These are phyloP conservation scores for Tetraselmis striata DNA, from an alignment of 139 green algal species.

Conservation along the genomic window DNA sequence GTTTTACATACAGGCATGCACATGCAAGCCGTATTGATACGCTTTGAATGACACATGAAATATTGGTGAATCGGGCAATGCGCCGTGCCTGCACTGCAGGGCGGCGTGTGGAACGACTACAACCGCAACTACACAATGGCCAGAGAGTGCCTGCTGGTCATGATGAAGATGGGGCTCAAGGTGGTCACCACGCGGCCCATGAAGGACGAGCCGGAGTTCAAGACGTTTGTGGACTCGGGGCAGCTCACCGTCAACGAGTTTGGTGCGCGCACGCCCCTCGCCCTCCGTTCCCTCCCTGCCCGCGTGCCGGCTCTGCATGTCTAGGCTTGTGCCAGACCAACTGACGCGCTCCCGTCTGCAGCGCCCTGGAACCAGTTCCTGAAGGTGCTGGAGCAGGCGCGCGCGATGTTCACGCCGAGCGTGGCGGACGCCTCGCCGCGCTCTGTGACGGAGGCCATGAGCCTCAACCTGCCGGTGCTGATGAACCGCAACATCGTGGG, in stretches of 20 bases:
- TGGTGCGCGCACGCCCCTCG: not conserved
- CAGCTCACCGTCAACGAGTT: not conserved
- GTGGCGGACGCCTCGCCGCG: slow-evolving; percentile 6
- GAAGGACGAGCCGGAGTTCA: not conserved
- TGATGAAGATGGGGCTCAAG: not conserved
- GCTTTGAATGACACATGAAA: not conserved
- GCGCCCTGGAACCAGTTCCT: not conserved
- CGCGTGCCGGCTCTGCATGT: too few species aligned
- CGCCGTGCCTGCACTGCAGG: too few species aligned
- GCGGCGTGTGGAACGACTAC: slow-evolving; percentile 5
- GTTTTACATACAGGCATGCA: too few species aligned
- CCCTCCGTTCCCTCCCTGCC: not conserved
- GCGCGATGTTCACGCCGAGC: not conserved
- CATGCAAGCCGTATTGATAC: too few species aligned
- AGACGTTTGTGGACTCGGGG: not conserved
- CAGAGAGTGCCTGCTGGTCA: not conserved
- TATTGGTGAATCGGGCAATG: too few species aligned
- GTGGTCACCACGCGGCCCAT: not conserved
- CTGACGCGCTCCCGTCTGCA: too few species aligned
- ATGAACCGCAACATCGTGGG: slow-evolving; percentile 9
- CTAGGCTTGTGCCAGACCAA: too few species aligned
- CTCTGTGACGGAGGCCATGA: slow-evolving; percentile 1
- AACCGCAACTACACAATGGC: slow-evolving; percentile 12
- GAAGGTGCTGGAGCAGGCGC: not conserved
- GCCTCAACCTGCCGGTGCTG: not conserved